Evolutionary conservation across 441 rosid species (phyloP).

Genomic region (Euphorbia schlechtendalii): DNA sequence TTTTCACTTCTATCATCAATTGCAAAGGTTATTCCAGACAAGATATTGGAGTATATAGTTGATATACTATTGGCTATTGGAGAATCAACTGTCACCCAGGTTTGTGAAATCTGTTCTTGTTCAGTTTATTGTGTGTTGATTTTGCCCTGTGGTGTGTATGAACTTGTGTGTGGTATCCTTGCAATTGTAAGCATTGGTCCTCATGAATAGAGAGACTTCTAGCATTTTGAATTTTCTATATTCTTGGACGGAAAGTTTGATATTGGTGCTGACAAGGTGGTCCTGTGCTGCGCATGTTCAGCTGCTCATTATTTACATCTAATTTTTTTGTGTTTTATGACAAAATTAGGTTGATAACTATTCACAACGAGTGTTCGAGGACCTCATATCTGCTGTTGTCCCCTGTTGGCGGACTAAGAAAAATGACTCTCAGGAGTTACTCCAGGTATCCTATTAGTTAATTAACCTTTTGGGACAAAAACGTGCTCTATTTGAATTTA

Average conservation of each 20-base stretch:
- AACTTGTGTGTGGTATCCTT: background rate
- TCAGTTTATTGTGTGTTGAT: background rate
- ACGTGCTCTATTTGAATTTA: conserved; percentile 2
- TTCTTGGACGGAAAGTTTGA: background rate
- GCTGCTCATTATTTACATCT: background rate
- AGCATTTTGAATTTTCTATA: background rate
- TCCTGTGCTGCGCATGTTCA: background rate
- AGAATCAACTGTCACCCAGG: conserved; percentile 86
- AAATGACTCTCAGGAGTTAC: conserved; percentile 46
- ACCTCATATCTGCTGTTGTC: conserved; percentile 67
- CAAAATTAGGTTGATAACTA: conserved; percentile 63
- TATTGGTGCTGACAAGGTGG: background rate
- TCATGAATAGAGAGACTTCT: background rate
- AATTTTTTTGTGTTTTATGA: background rate
- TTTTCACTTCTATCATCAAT: conserved; percentile 59
- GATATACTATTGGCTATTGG: conserved; percentile 71
- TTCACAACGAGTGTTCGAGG: conserved; percentile 74
- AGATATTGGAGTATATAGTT: conserved; percentile 54
- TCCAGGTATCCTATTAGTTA: conserved; percentile 48
- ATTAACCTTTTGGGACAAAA: conserved; percentile 10
- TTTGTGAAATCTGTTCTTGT: conserved; percentile 33
- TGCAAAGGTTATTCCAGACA: conserved; percentile 64
- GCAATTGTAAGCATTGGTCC: background rate
- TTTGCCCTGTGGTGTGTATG: background rate
- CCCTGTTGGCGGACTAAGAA: conserved; percentile 85